phyloP scores from a whole-genome alignment of 495 filamentous ascomycete species.

The Penicillium samsonianum region DNA sequence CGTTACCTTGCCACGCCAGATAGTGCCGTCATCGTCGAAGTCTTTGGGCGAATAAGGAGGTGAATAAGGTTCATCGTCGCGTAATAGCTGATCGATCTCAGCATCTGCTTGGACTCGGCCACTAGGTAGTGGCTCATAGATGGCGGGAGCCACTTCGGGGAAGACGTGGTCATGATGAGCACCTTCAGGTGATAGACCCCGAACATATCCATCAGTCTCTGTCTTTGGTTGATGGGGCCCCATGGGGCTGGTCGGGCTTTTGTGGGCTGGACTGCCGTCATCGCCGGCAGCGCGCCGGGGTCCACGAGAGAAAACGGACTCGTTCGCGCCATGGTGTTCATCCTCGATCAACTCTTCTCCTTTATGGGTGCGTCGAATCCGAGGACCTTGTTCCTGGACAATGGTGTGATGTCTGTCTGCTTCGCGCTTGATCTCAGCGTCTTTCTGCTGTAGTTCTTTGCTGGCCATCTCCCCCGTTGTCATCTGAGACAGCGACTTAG shows the following conservation, averaged over 20 bases:
- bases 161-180: conserved; percentile 45
- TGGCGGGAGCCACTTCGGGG: conserved; percentile 44
- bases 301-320: conserved; percentile 51
- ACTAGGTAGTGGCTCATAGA: conserved; percentile 44
- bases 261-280: conserved; percentile 39
- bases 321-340: conserved; percentile 50
- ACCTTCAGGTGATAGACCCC: conserved; percentile 38
- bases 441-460: conserved; percentile 80
- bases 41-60: conserved; percentile 84
- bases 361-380: conserved; percentile 89
- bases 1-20: conserved; percentile 78
- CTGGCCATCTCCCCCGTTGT: conserved; percentile 84
- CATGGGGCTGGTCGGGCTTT: conserved; percentile 38
- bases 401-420: conserved; percentile 87
- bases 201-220: conserved; percentile 28
- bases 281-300: conserved; percentile 41
- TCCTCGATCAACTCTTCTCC: conserved; percentile 88
- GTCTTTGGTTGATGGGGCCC: conserved; percentile 26
- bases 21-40: conserved; percentile 60
- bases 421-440: conserved; percentile 70
- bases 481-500: conserved; percentile 79
- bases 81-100: conserved; percentile 86
- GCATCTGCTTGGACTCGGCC: conserved; percentile 66
- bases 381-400: conserved; percentile 77
- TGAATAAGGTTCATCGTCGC: conserved; percentile 81